phyloP scores from a whole-genome alignment of 371 early-diverging fungal species.

The Circinella umbellata region DNA sequence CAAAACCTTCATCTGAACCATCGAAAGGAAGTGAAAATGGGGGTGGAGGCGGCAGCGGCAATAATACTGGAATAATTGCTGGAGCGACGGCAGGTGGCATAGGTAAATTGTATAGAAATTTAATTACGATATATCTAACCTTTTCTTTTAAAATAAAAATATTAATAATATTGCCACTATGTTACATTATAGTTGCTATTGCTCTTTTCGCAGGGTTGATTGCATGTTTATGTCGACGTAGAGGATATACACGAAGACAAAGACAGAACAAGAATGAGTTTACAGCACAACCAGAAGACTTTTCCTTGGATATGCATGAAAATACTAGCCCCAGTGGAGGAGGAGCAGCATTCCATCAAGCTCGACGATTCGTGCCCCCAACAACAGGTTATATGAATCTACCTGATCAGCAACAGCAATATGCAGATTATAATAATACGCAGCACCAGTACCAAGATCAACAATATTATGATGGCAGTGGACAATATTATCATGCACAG shows the following conservation, averaged over 20 bases:
- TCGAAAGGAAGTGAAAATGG: not conserved
- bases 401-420: constrained; percentile 9
- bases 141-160: too few relatives aligned
- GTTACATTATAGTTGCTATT: constrained; percentile 7
- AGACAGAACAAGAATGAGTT: constrained; percentile 1
- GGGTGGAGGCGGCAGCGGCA: not conserved
- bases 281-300: constrained; percentile 40
- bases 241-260: constrained; percentile 17
- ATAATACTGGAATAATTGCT: constrained; percentile 31
- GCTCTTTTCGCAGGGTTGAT: constrained; percentile 44
- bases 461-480: not conserved
- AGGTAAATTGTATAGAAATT: constrained; percentile 20
- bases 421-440: not conserved
- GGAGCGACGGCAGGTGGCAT: constrained; percentile 44
- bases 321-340: constrained; percentile 28
- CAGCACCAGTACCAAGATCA: not conserved
- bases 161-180: not conserved
- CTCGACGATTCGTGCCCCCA: constrained; percentile 26
- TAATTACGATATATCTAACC: too few relatives aligned
- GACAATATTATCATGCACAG: constrained; percentile 4
- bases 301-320: constrained; percentile 37
- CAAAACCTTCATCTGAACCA: not conserved
- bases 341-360: constrained; percentile 14
- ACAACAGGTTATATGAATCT: constrained; percentile 19
- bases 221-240: constrained; percentile 41